phyloP scores from a whole-genome alignment of 768 basidiomycete genomes.

The Suillus sp. region DNA sequence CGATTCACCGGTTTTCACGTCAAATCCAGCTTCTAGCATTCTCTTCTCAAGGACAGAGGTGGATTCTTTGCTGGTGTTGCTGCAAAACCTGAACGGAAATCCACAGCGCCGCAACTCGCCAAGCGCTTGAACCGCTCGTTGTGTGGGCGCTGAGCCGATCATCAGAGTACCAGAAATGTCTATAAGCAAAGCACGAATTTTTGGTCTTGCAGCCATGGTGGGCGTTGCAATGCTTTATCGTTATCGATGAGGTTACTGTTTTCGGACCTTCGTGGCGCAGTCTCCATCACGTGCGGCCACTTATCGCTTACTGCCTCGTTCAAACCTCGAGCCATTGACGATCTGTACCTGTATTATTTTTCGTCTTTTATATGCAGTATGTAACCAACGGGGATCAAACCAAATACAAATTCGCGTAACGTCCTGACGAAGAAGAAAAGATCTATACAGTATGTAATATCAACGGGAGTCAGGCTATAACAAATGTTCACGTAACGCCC shows the following conservation, averaged over 20 bases:
- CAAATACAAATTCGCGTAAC: neutral
- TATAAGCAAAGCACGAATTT: conserved; percentile 55
- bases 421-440: neutral
- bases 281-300: neutral
- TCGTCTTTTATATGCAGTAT: neutral
- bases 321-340: neutral
- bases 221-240: neutral
- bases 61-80: conserved; percentile 72
- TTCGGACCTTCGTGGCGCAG: neutral
- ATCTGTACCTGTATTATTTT: neutral
- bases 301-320: neutral
- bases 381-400: neutral
- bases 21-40: conserved; percentile 53
- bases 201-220: conserved; percentile 33
- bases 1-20: conserved; percentile 28
- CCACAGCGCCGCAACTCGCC: conserved; percentile 31
- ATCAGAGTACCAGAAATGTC: conserved; percentile 73
- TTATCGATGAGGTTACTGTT: neutral
- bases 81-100: conserved; percentile 58
- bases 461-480: neutral
- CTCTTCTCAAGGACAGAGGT: conserved; percentile 43
- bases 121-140: conserved; percentile 40
- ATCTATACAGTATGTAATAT: neutral
- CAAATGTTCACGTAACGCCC: neutral
- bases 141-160: conserved; percentile 50